phyloP scores from a whole-genome alignment of 257 asterid species.

The Nicotiana attenuata region DNA sequence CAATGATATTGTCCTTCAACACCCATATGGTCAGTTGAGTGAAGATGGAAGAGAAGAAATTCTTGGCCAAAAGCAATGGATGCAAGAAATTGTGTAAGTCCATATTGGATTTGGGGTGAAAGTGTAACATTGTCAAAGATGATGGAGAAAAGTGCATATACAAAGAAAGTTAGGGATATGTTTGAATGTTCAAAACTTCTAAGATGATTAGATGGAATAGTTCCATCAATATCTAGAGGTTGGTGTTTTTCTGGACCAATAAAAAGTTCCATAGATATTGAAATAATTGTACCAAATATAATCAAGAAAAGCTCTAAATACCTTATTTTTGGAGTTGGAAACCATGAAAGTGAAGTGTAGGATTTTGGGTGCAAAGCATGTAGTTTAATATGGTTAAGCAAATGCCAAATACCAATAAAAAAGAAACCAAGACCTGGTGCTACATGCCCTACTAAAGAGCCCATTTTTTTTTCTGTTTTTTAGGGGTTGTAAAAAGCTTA shows the following conservation, averaged over 20 bases:
- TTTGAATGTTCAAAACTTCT: constrained; percentile 69
- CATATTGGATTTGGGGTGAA: constrained; percentile 24
- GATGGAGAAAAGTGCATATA: constrained; percentile 47
- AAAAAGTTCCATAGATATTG: constrained; percentile 45
- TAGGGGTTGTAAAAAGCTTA: too few species aligned
- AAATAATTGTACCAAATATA: constrained; percentile 28
- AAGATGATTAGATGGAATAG: constrained; percentile 47
- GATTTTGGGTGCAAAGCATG: constrained; percentile 50
- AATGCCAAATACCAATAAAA: constrained; percentile 67
- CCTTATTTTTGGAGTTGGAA: constrained; percentile 36
- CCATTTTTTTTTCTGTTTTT: constrained; percentile 21
- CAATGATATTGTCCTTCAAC: constrained; percentile 77
- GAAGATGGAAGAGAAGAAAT: constrained; percentile 65
- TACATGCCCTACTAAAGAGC: constrained; percentile 59
- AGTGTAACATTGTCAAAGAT: constrained; percentile 36
- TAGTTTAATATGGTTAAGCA: constrained; percentile 53
- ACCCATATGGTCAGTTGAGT: constrained; percentile 72
- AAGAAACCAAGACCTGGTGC: constrained; percentile 59
- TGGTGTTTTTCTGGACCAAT: constrained; percentile 47
- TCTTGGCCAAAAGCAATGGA: constrained; percentile 62
- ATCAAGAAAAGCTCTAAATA: constrained; percentile 51
- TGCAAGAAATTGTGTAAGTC: constrained; percentile 44
- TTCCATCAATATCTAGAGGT: constrained; percentile 32
- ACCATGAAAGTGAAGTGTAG: constrained; percentile 61
- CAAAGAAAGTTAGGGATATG: constrained; percentile 53